Evolutionary conservation across 257 asterid genomes (phyloP), one percentile per base, ranked within the genome.

Genomic region (Leptodermis oblonga): DNA sequence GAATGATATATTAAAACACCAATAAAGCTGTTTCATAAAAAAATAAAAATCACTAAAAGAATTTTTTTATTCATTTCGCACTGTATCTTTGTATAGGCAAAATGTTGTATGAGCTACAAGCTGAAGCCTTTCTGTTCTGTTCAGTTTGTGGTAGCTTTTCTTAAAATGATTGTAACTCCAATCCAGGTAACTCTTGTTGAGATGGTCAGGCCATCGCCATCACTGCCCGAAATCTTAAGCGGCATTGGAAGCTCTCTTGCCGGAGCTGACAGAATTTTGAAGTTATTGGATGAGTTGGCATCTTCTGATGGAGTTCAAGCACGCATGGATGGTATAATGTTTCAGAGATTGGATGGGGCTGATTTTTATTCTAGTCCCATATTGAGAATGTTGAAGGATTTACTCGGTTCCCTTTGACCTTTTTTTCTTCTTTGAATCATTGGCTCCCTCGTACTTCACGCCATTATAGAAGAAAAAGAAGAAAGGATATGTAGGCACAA

Each of bases 111-210:
- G 60, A 25, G 60, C 20, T 18, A 28, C 8, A 55, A 49, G 59
- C 31, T 37, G 63, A 23, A 23, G 17, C 17, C 28, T 11, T 22
- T 22, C 23, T 2, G 26, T 49, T 34, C 56, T 36, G 14, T 62
- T 60, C 9, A 70, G 45, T 71, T 8, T 52, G n/a, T n/a, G n/a
- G n/a, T 73, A 17, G 7, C 69, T 62, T 64, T 72, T 55, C 60
- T 41, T 17, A 54, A 12, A 68, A 30, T 58, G 42, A 45, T 70
- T 25, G 45, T 39, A 34, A 36, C 26, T 62, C 26, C 46, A 4
- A 55, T 58, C 48, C 82, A 93, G 99, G 99, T 88, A 46, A 84
- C 90, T 39, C 85, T 90, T 63, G 87, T 90, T 67, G 99, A 92
- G 94, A 73, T 92, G 73, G 84, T 90, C 30, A 89, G 76, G 67